Percentiles rank a stretch among this genome's conserved stretches.
Conservation (phyloP, 805 yeast genomes). For the Candida broadrunensis region DNA sequence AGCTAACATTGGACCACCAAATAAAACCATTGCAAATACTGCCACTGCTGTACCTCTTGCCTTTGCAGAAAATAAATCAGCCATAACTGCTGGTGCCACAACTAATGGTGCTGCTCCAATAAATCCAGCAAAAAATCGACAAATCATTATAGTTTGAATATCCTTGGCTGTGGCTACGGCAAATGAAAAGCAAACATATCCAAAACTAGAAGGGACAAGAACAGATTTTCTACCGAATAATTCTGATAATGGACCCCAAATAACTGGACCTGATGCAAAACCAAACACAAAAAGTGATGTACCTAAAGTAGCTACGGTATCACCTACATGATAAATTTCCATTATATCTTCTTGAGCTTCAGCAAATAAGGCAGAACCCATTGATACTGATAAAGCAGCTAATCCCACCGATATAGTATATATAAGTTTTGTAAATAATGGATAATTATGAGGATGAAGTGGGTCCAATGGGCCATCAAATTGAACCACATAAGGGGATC, state of each 20-base stretch:
- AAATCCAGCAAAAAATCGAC: conserved; percentile 78
- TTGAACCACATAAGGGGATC: conserved; percentile 59
- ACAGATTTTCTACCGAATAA: conserved; percentile 40
- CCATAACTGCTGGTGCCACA: conserved; percentile 80
- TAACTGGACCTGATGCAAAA: conserved; percentile 87
- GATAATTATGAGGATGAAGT: conserved; percentile 77
- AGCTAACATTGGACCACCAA: conserved; percentile 76
- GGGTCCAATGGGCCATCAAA: conserved; percentile 83
- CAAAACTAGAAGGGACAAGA: conserved; percentile 39
- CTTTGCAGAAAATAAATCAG: conserved; percentile 69
- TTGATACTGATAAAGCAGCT: conserved; percentile 45
- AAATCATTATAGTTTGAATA: conserved; percentile 69
- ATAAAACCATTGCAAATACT: conserved; percentile 68
- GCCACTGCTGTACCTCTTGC: conserved; percentile 75
- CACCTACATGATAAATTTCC: conserved; percentile 53
- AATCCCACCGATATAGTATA: conserved; percentile 26
- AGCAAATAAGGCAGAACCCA: conserved; percentile 85
- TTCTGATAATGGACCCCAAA: conserved; percentile 56
- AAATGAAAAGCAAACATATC: conserved; percentile 40
- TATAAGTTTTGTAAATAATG: conserved; percentile 25
- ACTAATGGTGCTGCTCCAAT: conserved; percentile 84
- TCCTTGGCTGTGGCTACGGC: conserved; percentile 80
- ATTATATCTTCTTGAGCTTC: conserved; percentile 51
- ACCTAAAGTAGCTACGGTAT: conserved; percentile 70
- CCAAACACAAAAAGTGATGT: conserved; percentile 85